Evolutionary conservation across 257 asterid genomes (phyloP), one percentile per base, ranked within the genome.

Genomic region (Craterostigma plantagineum): DNA sequence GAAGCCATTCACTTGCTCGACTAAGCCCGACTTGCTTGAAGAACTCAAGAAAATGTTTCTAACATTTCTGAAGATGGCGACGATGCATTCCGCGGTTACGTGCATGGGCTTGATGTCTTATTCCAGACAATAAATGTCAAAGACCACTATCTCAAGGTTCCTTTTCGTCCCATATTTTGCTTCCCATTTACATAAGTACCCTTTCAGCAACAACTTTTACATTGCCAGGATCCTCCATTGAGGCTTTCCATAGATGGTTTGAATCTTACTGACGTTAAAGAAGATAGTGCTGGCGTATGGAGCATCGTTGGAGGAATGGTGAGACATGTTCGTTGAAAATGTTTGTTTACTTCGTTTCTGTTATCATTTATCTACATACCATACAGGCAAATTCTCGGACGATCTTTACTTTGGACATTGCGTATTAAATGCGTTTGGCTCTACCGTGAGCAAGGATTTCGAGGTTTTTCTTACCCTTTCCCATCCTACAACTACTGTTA

Each of bases 281-380:
- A 80, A 59, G 94, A 81, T 48, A 45, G 54, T 43, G 83, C 71
- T 68, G 96, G 96, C 42, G 83, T 67, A 17, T 85, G 90, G 94
- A 68, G 71, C 85, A 74, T 85, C 64, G 91, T 85, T 38, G 94
- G 96, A 52, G 96, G 94, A 55, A 85, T 77, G 94, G 94, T 81
- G 61, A 36, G 54, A 51, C 18, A 45, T 14, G 55, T 36, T 40
- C 34, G 9, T 34, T 13, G 12, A 34, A 46, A 45, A 37, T 43
- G 16, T 12, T 23, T 43, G 44, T 17, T 60, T 56, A 44, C 48
- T 48, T 54, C 53, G 45, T 55, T 40, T 37, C 43, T 14, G 16
- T 42, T 37, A 16, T 16, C 47, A 11, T 17, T 13, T 43, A 39
- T 30, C 11, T 46, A 30, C 16, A 2, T 45, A 34, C 30, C 56